These are phyloP conservation scores for Pholiota molesta DNA, from an alignment of 768 basidiomycete species.

Conservation along the genomic window DNA sequence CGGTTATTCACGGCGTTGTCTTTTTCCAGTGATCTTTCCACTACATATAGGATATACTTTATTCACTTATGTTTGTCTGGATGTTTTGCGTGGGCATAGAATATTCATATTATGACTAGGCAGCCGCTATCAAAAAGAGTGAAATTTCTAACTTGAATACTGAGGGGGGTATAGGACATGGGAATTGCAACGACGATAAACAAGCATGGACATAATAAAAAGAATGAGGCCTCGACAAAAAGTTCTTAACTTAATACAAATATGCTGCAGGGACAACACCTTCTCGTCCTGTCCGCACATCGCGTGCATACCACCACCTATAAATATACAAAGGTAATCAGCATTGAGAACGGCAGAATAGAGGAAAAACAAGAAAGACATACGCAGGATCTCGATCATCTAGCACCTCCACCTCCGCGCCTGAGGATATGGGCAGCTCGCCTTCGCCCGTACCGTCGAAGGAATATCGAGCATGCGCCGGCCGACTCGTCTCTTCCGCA, in stretches of 20 bases:
- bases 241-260: slow-evolving; percentile 61
- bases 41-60: neutral
- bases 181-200: slow-evolving; percentile 36
- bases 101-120: slow-evolving; percentile 16
- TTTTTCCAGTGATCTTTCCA: neutral
- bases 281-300: slow-evolving; percentile 76
- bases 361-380: slow-evolving; percentile 33
- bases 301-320: slow-evolving; percentile 95
- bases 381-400: slow-evolving; percentile 83
- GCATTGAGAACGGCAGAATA: slow-evolving; percentile 2
- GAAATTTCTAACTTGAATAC: slow-evolving; percentile 1
- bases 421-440: slow-evolving; percentile 69
- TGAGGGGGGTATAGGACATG: slow-evolving; percentile 20
- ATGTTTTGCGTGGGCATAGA: slow-evolving; percentile 17
- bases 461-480: slow-evolving; percentile 80
- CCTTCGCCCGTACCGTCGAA: slow-evolving; percentile 82
- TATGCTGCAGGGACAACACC: slow-evolving; percentile 93
- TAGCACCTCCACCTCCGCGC: slow-evolving; percentile 73
- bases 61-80: slow-evolving; percentile 26
- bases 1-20: neutral
- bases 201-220: slow-evolving; percentile 37
- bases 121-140: slow-evolving; percentile 7
- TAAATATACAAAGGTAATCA: slow-evolving; percentile 18
- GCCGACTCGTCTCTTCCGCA: slow-evolving; percentile 70
- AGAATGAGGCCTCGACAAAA: slow-evolving; percentile 21